Evolutionary conservation across 345 rosid genomes (phyloP), one percentile per base, ranked within the genome.

Genomic region (Aquilaria sinensis): DNA sequence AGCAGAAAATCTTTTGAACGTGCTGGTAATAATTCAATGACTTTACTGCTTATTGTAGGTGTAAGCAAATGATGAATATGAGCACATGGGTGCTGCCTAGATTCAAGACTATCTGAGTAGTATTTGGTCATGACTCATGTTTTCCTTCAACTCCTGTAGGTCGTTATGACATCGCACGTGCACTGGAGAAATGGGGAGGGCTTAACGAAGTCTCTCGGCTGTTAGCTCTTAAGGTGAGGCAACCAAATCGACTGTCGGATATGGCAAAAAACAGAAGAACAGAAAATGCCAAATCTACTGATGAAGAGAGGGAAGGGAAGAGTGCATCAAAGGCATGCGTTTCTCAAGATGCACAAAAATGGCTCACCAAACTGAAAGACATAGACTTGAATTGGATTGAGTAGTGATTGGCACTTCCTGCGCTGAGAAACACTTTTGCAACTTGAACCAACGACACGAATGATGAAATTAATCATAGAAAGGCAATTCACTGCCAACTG

Each of bases 141-240:
- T 53, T 30, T 1, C 33, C 29, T 48, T 10, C 0, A 30, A 15
- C 12, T 41, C 31, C 58, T 53, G 37, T 73, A 93, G 99, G 99
- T 58, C 86, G 97, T 13, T 93, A 86, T 59, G 97, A 93, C 79
- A 93, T 93, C 29, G 99, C 99, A 1, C 82, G 97, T 3, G 96
- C 97, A 58, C 71, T 90, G 14, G 99, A 93, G 85, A 93, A 93
- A 75, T 93, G 99, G 96, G 97, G 98, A 14, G 97, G 97, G 6
- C 78, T 90, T 15, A 94, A 78, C 31, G 90, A 93, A 77, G 96
- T 90, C 29, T 86, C 97, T 34, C 86, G 95, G 14, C 86, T 93
- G 4, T 51, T 90, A 60, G 77, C 92, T 2, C 82, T 93, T n/a
- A 81, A 85, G 71, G 80, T 88, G 61, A 86, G 99, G 75, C 85